A percentile compares a stretch with the other conserved stretches of the same genome.
Conservation (phyloP, 116 monocot genomes). For the Cymodocea nodosa region DNA sequence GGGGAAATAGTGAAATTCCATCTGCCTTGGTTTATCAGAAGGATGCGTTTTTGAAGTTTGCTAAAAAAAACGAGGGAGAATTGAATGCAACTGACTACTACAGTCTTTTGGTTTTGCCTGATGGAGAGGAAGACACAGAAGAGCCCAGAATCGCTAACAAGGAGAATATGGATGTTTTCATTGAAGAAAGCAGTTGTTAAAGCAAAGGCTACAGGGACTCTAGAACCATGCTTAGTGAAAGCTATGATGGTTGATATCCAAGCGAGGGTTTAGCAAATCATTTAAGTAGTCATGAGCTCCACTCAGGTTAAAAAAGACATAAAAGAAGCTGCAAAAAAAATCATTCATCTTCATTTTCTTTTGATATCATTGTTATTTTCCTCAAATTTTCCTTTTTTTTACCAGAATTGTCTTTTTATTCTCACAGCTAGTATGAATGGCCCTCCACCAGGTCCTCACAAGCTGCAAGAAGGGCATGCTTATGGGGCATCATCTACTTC, state of each 20-base stretch:
- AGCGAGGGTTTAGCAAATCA: constrained; percentile 37
- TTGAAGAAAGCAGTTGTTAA: constrained; percentile 33
- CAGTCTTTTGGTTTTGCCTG: constrained; percentile 69
- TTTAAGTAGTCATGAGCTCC: constrained; percentile 14
- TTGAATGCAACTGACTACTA: constrained; percentile 37
- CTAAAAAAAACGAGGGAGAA: constrained; percentile 72
- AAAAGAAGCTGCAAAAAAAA: neutral
- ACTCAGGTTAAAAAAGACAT: neutral
- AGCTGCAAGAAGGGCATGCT: constrained; percentile 18
- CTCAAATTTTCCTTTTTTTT: no score
- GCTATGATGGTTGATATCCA: constrained; percentile 54
- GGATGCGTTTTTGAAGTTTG: constrained; percentile 87
- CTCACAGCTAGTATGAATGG: constrained; percentile 22
- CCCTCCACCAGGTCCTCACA: constrained; percentile 17
- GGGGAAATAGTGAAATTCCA: constrained; percentile 99
- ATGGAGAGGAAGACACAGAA: constrained; percentile 89
- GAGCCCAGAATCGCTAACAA: constrained; percentile 47
- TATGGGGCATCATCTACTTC: constrained; percentile 23
- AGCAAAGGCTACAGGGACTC: constrained; percentile 32
- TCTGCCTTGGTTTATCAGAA: constrained; percentile 90
- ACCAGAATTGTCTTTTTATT: neutral
- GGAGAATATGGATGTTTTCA: constrained; percentile 34
- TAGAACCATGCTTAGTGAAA: constrained; percentile 37
- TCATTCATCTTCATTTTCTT: no score
- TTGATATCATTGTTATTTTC: no score